Evolutionary conservation across 1,284 basidiomycete species (phyloP).

Genomic region (Polyporus tsugae): DNA sequence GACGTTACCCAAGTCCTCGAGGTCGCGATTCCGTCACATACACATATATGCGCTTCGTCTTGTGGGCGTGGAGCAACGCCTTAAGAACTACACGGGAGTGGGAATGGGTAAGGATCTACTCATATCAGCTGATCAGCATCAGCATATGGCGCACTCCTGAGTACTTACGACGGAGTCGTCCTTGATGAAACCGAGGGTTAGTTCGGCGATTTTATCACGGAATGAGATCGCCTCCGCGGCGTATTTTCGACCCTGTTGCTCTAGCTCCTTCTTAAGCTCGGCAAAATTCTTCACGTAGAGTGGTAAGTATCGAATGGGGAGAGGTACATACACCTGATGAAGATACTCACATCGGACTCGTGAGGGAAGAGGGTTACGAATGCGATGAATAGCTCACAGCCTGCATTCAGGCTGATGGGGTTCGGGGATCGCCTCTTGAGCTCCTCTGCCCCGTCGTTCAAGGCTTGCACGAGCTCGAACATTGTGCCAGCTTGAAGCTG

Average conservation of each 20-base stretch:
- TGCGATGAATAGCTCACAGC: constrained; percentile 89
- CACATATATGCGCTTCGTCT: constrained; percentile 93
- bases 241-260: constrained; percentile 81
- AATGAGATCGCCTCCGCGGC: constrained; percentile 85
- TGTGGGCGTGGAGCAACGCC: constrained; percentile 88
- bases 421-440: constrained; percentile 76
- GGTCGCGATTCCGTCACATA: constrained; percentile 97
- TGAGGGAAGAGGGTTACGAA: constrained; percentile 90
- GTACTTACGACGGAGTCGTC: constrained; percentile 85
- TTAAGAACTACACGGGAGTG: constrained; percentile 97
- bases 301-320: constrained; percentile 23
- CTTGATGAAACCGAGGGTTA: constrained; percentile 92
- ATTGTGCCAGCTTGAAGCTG: constrained; percentile 76
- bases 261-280: constrained; percentile 83
- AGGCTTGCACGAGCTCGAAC: constrained; percentile 87
- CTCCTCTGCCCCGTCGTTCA: constrained; percentile 77
- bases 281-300: constrained; percentile 69
- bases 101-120: constrained; percentile 92
- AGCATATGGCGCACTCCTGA: constrained; percentile 13
- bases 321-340: constrained; percentile 17
- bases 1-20: constrained; percentile 77
- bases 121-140: constrained; percentile 31
- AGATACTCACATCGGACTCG: constrained; percentile 71
- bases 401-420: constrained; percentile 88
- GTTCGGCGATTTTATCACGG: constrained; percentile 88